Percentiles rank a stretch among this genome's conserved stretches.
phyloP scores from a whole-genome alignment of 2,329 filamentous ascomycete species.

The Epicoccum nigrum region DNA sequence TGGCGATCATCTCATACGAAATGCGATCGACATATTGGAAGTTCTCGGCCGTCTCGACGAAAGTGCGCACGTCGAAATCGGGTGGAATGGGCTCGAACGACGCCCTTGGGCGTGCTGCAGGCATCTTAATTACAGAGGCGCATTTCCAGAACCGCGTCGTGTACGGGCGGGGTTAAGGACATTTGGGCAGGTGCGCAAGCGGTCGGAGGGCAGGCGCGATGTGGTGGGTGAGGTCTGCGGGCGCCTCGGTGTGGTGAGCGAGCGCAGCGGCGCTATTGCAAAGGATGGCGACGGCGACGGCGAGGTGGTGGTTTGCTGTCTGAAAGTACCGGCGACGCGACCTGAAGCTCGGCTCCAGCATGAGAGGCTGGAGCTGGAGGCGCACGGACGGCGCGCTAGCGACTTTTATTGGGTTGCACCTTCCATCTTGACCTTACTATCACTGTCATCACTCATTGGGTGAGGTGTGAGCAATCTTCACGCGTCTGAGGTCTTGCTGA shows the following conservation, averaged over 20 bases:
- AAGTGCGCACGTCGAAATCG: conserved; percentile 74
- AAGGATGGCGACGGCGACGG: background rate
- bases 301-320: background rate
- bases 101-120: conserved; percentile 77
- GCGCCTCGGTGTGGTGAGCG: background rate
- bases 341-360: background rate
- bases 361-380: conserved; percentile 6
- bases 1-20: conserved; percentile 76
- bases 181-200: background rate
- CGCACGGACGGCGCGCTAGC: conserved; percentile 9
- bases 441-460: background rate
- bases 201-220: background rate
- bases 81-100: conserved; percentile 92
- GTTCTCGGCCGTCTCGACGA: conserved; percentile 81
- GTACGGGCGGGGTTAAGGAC: background rate
- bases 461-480: background rate
- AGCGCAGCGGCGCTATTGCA: background rate
- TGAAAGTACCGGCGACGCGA: conserved; percentile 3
- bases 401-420: background rate
- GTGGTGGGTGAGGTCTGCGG: background rate
- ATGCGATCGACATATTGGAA: conserved; percentile 88
- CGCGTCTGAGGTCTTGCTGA: background rate
- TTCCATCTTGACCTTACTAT: background rate
- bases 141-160: background rate
- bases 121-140: conserved; percentile 62